Base-by-base conservation (phyloP, 2,329 filamentous ascomycete genomes). In the Aspergillus spinulosporus region DNA sequence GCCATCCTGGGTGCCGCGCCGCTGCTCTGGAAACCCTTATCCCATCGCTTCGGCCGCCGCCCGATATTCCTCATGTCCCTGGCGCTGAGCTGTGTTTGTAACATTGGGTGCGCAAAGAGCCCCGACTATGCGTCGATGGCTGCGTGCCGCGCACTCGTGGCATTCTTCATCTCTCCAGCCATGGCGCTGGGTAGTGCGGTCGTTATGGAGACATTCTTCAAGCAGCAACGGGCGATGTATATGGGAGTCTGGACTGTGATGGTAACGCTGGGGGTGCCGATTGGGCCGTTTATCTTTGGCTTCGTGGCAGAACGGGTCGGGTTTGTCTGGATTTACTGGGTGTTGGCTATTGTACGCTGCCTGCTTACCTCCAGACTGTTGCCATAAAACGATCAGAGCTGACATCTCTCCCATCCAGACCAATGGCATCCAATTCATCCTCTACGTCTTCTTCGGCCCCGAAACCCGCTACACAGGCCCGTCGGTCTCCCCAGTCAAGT, bases 151-250 rank as follows among this genome's bases (percentile, higher is more conserved):
- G 44, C 44, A 11, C 28, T 46, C 11, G 29, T 31, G 3, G 44
- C 44, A 3, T 83, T 84, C 64, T 84, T 84, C 66, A 82, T 84
- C 55, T 76, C 72, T 21, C 82, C 82, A 0, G 77, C 81, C 0
- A 73, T 72, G 42, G 76, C 78, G 0, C 79, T 84, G 46, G 82
- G 82, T 7, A 82, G 79, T 58, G 81, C 73, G 1, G 81, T 84
- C 3, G 82, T 84, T 0, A 76, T 79, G 0, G 82, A 84, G 62
- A 81, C 77, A 0, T 84, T 82, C 63, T 84, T 84, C 71, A 78
- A 77, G 56, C 75, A 76, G 26, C 77, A 84, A 44, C 66, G 82
- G 37, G 82, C 56, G 9, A 21, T 72, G 32, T 82, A 78, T 52
- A 83, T 84, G 77, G 82, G 82, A 21, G 70, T 84, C 2, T 84